Percentiles rank a stretch among this genome's conserved stretches.
Evolutionary conservation across 2,329 filamentous ascomycete genomes (phyloP).

Genomic region (Tolypocladium ovalisporum): DNA sequence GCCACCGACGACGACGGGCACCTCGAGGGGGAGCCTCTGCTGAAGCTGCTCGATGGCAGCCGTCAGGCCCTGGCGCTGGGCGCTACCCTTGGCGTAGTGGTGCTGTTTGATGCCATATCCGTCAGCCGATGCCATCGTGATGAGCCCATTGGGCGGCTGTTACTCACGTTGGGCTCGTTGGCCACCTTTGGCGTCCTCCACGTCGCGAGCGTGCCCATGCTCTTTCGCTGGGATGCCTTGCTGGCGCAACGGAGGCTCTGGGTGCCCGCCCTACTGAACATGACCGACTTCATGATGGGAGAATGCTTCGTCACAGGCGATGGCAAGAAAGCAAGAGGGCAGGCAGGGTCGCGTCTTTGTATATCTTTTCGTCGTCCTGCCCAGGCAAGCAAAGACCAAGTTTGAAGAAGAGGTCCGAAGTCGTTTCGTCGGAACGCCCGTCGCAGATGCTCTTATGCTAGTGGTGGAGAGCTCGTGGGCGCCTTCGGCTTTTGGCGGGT

Average conservation of each 20-base stretch:
- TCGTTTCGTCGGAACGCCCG: neutral
- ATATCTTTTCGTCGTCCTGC: neutral
- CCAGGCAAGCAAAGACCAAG: neutral
- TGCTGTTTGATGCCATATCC: slow-evolving; percentile 44
- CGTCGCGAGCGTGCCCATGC: slow-evolving; percentile 54
- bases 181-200: slow-evolving; percentile 81
- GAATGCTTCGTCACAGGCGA: neutral
- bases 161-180: slow-evolving; percentile 91
- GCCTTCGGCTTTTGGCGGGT: slow-evolving; percentile 3
- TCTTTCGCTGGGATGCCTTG: slow-evolving; percentile 17
- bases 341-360: neutral
- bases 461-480: neutral
- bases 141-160: neutral
- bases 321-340: neutral
- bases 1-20: slow-evolving; percentile 76
- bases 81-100: slow-evolving; percentile 76
- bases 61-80: slow-evolving; percentile 65
- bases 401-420: neutral
- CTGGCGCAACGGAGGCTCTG: slow-evolving; percentile 18
- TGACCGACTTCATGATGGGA: slow-evolving; percentile 21
- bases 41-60: slow-evolving; percentile 62
- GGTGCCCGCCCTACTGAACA: slow-evolving; percentile 21
- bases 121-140: neutral
- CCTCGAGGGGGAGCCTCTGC: slow-evolving; percentile 58
- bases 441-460: neutral